A percentile compares a stretch with the other conserved stretches of the same genome.
Conservation (phyloP, 768 basidiomycete genomes). For the Hysterangium stoloniferum region DNA sequence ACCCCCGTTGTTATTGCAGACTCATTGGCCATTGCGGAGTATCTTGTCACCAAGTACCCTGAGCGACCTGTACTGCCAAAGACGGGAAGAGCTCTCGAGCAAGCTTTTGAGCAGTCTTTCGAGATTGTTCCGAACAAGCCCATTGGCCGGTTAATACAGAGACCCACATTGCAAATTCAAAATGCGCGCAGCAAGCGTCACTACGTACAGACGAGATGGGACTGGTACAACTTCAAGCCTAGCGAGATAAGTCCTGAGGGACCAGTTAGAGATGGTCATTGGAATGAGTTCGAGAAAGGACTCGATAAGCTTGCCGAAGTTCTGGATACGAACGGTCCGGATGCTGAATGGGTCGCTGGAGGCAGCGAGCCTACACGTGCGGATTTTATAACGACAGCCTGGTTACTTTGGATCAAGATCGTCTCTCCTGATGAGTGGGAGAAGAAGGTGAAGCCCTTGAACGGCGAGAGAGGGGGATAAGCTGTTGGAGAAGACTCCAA, state of each 20-base stretch:
- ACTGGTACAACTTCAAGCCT: slow-evolving; percentile 25
- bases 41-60: slow-evolving; percentile 60
- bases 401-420: slow-evolving; percentile 67
- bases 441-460: slow-evolving; percentile 62
- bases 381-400: slow-evolving; percentile 65
- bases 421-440: slow-evolving; percentile 69
- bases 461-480: slow-evolving; percentile 58
- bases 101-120: slow-evolving; percentile 60
- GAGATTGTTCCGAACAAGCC: slow-evolving; percentile 58
- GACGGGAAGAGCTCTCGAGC: slow-evolving; percentile 58
- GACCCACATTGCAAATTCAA: slow-evolving; percentile 53
- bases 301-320: slow-evolving; percentile 58
- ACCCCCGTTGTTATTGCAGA: slow-evolving; percentile 52
- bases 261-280: slow-evolving; percentile 19
- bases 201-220: slow-evolving; percentile 33
- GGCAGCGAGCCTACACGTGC: slow-evolving; percentile 65
- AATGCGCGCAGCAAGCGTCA: slow-evolving; percentile 48
- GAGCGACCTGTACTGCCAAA: slow-evolving; percentile 66
- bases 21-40: slow-evolving; percentile 57
- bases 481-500: slow-evolving; percentile 37
- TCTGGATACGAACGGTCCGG: slow-evolving; percentile 49
- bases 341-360: slow-evolving; percentile 39
- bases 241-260: slow-evolving; percentile 30
- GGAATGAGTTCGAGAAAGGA: slow-evolving; percentile 38
- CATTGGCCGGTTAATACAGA: slow-evolving; percentile 66